phyloP scores from a whole-genome alignment of 2,329 filamentous ascomycete genomes.

The Cryphonectria naterciae region DNA sequence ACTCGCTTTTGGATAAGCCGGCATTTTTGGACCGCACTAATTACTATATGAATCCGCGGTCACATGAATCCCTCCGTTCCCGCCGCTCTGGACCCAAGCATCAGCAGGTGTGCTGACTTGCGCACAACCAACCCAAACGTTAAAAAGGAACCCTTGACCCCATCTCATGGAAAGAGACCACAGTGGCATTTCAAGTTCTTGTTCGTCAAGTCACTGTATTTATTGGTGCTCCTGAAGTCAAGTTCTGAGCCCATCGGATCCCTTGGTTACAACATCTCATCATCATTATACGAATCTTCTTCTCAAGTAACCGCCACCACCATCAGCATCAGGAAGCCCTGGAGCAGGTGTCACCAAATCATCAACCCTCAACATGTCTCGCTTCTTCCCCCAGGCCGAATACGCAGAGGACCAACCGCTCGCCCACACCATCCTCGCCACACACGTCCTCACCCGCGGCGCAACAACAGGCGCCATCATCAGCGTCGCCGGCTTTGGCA shows the following conservation, averaged over 20 bases:
- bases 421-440: conserved; percentile 57
- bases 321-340: too few relatives aligned
- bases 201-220: background rate
- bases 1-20: background rate
- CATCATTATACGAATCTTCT: too few relatives aligned
- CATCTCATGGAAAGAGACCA: background rate
- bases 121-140: background rate
- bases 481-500: conserved; percentile 2
- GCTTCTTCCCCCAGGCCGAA: conserved; percentile 56
- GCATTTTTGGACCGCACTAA: background rate
- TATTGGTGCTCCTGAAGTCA: background rate
- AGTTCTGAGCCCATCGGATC: background rate
- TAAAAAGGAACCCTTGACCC: background rate
- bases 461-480: conserved; percentile 34
- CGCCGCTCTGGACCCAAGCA: background rate
- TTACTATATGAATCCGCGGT: too few relatives aligned
- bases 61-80: conserved; percentile 10
- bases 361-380: conserved; percentile 49
- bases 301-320: too few relatives aligned
- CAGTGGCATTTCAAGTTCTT: background rate
- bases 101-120: background rate
- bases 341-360: too few relatives aligned
- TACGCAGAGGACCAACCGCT: conserved; percentile 68
- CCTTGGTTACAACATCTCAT: background rate
- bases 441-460: conserved; percentile 47